Conservation (phyloP, 2,329 filamentous ascomycete species). For the Penicillium occitanis region DNA sequence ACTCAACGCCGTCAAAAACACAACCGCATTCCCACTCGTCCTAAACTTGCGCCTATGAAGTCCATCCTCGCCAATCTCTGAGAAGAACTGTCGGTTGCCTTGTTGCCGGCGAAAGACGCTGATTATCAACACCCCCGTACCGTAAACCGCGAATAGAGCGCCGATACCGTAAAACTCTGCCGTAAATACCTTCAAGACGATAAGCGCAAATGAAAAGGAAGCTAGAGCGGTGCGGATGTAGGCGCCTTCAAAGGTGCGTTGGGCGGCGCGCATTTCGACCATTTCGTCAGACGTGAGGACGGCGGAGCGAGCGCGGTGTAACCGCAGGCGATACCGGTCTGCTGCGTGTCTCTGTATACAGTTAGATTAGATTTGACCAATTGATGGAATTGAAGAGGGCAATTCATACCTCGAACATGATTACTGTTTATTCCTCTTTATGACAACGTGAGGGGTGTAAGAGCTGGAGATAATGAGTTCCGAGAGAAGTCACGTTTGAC, state of each 20-base stretch:
- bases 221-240: constrained; percentile 93
- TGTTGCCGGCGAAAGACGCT: constrained; percentile 84
- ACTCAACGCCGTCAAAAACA: constrained; percentile 62
- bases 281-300: constrained; percentile 80
- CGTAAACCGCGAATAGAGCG: constrained; percentile 92
- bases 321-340: constrained; percentile 73
- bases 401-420: constrained; percentile 17
- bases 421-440: not conserved
- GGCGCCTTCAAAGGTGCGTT: constrained; percentile 94
- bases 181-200: constrained; percentile 96
- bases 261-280: constrained; percentile 89
- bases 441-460: not conserved
- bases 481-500: constrained; percentile 2
- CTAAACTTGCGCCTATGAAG: constrained; percentile 62
- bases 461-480: not conserved
- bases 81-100: constrained; percentile 91
- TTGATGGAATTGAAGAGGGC: not conserved
- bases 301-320: constrained; percentile 81
- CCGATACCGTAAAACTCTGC: constrained; percentile 95
- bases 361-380: not conserved
- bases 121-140: constrained; percentile 77
- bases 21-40: constrained; percentile 66
- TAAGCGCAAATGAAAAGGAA: constrained; percentile 91
- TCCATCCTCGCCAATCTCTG: constrained; percentile 57
- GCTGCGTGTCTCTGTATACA: constrained; percentile 60